Conservation (phyloP, 768 basidiomycete species). For the Tricholoma bakamatsutake region DNA sequence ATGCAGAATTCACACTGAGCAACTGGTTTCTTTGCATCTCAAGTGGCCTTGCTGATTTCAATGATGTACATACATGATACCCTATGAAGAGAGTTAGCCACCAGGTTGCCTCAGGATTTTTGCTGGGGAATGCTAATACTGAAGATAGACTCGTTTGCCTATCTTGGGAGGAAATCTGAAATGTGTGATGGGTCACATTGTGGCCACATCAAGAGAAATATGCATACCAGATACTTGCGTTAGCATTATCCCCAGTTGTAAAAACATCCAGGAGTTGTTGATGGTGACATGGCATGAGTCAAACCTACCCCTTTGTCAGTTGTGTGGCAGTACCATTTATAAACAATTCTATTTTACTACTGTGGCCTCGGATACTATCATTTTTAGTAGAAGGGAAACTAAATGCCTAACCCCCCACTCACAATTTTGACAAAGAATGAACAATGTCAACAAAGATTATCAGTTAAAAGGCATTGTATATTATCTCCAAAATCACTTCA, state of each 20-base stretch:
- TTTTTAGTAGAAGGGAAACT: not conserved
- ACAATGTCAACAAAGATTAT: not conserved
- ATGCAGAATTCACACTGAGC: no score
- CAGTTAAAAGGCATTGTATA: constrained; percentile 16
- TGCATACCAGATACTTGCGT: not conserved
- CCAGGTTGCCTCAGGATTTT: not conserved
- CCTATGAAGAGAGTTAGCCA: not conserved
- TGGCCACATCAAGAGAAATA: not conserved
- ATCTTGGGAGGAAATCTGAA: not conserved
- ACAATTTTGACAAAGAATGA: not conserved
- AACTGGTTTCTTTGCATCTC: no score
- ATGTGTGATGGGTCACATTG: not conserved
- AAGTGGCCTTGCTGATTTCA: not conserved
- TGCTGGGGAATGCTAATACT: not conserved
- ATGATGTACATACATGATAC: not conserved
- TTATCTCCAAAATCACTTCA: constrained; percentile 17
- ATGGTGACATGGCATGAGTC: no score
- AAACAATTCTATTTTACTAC: not conserved
- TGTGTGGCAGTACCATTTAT: not conserved
- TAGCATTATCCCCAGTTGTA: not conserved
- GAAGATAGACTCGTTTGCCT: not conserved
- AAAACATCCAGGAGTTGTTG: not conserved
- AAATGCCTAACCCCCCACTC: not conserved
- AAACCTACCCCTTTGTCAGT: not conserved
- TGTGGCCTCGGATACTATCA: not conserved